Evolutionary conservation across 768 basidiomycete genomes (phyloP).

Genomic region (Suillus spraguei): DNA sequence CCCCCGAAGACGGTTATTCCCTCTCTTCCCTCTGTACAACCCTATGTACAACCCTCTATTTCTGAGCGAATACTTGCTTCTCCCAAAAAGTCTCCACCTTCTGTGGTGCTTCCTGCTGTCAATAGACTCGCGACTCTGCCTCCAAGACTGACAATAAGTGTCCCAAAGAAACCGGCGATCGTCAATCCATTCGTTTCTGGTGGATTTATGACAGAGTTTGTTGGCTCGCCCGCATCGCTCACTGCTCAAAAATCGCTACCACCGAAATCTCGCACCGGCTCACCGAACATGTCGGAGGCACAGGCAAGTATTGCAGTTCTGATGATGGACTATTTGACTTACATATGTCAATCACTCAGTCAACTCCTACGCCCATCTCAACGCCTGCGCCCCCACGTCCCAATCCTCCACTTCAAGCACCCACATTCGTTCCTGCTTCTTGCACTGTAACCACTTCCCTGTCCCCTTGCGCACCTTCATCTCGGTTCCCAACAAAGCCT

Average conservation of each 20-base stretch:
- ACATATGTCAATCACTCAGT: slow-evolving; percentile 5
- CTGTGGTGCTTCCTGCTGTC: slow-evolving; percentile 13
- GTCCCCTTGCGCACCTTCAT: neutral
- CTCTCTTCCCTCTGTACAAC: neutral
- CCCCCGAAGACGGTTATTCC: slow-evolving; percentile 18
- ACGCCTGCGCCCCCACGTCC: neutral
- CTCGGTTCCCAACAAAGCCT: slow-evolving; percentile 10
- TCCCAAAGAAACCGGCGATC: slow-evolving; percentile 23
- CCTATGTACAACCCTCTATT: slow-evolving; percentile 16
- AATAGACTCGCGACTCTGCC: slow-evolving; percentile 11
- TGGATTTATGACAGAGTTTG: slow-evolving; percentile 51
- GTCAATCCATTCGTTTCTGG: slow-evolving; percentile 53
- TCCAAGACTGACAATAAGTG: slow-evolving; percentile 5
- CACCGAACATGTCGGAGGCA: slow-evolving; percentile 7
- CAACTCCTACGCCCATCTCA: neutral
- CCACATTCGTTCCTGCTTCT: slow-evolving; percentile 18
- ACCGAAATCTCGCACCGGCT: slow-evolving; percentile 15
- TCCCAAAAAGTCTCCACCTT: slow-evolving; percentile 5
- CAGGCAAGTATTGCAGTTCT: slow-evolving; percentile 7
- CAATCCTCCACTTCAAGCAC: slow-evolving; percentile 19
- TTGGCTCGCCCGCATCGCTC: slow-evolving; percentile 28
- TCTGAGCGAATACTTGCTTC: slow-evolving; percentile 16
- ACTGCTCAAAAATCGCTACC: slow-evolving; percentile 18
- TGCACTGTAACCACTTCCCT: neutral
- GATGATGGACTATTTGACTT: neutral